Evolutionary conservation across 129 eudicot species (phyloP).

Genomic region (Ambrosia trifida): DNA sequence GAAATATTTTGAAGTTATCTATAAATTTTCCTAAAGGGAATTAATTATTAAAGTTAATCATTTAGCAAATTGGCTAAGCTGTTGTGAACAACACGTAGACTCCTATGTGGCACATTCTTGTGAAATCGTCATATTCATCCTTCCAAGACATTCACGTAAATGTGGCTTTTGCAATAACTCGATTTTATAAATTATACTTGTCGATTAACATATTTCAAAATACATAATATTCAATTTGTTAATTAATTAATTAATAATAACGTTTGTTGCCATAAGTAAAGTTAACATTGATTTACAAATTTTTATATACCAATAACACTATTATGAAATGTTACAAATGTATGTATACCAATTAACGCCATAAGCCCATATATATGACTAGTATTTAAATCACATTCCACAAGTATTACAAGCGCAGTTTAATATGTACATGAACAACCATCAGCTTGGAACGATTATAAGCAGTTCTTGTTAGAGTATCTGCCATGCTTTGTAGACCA

Average conservation of each 20-base stretch:
- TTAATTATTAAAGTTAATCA: not conserved
- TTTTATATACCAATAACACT: not conserved
- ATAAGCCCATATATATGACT: too few relatives aligned
- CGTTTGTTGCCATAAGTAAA: not conserved
- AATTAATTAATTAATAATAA: not conserved
- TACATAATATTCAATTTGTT: not conserved
- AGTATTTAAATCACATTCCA: too few relatives aligned
- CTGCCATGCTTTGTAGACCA: too few relatives aligned
- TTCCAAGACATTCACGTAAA: not conserved
- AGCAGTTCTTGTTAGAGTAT: too few relatives aligned
- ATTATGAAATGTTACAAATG: too few relatives aligned
- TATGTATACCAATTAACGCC: too few relatives aligned
- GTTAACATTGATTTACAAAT: not conserved
- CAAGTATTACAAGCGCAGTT: too few relatives aligned
- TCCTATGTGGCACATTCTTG: slow-evolving; percentile 3
- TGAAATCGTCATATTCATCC: not conserved
- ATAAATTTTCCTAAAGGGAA: not conserved
- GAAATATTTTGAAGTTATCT: too few relatives aligned
- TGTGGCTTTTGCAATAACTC: not conserved
- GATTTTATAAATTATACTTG: not conserved
- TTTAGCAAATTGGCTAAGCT: not conserved
- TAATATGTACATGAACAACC: too few relatives aligned
- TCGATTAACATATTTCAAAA: too few relatives aligned
- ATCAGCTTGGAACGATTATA: too few relatives aligned
- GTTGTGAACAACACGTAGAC: not conserved